Conservation (phyloP, 139 green algal species). For the Asterochloris erici region DNA sequence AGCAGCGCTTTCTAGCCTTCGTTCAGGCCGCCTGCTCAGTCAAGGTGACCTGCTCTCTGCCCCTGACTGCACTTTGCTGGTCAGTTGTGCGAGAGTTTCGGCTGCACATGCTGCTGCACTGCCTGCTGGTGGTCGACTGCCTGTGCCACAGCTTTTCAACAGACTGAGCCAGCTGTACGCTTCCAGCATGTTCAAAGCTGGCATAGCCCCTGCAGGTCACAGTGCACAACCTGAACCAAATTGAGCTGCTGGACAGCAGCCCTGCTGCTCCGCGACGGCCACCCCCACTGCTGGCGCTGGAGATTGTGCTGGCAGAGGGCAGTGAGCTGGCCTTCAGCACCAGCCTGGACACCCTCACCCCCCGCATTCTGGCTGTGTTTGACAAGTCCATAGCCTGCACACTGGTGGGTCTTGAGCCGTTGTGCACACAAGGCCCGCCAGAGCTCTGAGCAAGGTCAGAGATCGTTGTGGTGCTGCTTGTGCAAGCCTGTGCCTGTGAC, state of each 20-base stretch:
- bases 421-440: too few species aligned
- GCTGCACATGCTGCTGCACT: too few species aligned
- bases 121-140: too few species aligned
- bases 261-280: slow-evolving; percentile 20
- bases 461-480: too few species aligned
- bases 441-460: too few species aligned
- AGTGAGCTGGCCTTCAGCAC: slow-evolving; percentile 47
- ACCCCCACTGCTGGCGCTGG: slow-evolving; percentile 53
- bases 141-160: too few species aligned
- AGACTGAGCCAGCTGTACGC: background rate
- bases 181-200: background rate
- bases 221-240: background rate
- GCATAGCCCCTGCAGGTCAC: slow-evolving; percentile 7
- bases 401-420: slow-evolving; percentile 14
- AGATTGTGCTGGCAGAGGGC: slow-evolving; percentile 55
- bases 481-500: too few species aligned
- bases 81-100: too few species aligned
- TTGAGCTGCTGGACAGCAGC: slow-evolving; percentile 4
- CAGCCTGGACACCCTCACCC: slow-evolving; percentile 31
- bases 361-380: slow-evolving; percentile 48
- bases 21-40: slow-evolving; percentile 30
- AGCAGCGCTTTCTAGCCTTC: slow-evolving; percentile 50
- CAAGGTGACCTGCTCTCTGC: slow-evolving; percentile 5
- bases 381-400: slow-evolving; percentile 51
- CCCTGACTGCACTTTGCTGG: too few species aligned